These are phyloP conservation scores for Monosporascus sp. DNA, from an alignment of 2,329 filamentous ascomycete genomes.

Conservation along the genomic window DNA sequence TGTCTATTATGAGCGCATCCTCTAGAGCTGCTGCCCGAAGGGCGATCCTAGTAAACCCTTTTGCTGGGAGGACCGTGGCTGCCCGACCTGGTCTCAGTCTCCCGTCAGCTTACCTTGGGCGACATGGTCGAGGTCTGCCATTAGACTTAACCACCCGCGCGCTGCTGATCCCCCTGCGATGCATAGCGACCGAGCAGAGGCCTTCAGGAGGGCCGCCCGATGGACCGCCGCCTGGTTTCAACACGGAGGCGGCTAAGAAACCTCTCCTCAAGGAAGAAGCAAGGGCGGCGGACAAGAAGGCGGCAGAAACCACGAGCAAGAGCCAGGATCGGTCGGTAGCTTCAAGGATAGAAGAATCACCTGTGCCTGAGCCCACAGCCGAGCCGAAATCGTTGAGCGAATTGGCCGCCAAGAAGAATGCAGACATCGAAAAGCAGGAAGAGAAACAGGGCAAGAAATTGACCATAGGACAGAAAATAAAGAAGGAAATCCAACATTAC, in stretches of 20 bases:
- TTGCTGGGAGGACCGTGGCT: constrained; percentile 40
- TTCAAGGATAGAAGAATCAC: constrained; percentile 19
- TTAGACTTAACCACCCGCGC: constrained; percentile 46
- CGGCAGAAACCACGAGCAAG: constrained; percentile 26
- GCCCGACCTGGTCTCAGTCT: constrained; percentile 40
- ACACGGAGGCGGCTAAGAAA: constrained; percentile 83
- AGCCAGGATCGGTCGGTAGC: constrained; percentile 18
- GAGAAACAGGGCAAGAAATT: constrained; percentile 78
- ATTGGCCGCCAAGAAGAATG: constrained; percentile 59
- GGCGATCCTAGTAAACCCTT: constrained; percentile 48
- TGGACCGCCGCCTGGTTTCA: constrained; percentile 83
- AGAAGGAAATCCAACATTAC: constrained; percentile 90
- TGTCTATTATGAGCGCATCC: constrained; percentile 47
- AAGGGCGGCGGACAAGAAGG: constrained; percentile 28
- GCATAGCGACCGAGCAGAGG: constrained; percentile 50
- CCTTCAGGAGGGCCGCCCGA: constrained; percentile 47
- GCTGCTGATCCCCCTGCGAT: constrained; percentile 51
- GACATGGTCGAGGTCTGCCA: constrained; percentile 40
- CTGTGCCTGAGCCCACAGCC: constrained; percentile 26
- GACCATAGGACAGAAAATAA: constrained; percentile 86
- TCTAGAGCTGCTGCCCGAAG: constrained; percentile 49
- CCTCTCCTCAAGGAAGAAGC: constrained; percentile 57
- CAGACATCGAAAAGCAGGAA: constrained; percentile 56
- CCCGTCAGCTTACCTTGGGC: constrained; percentile 40
- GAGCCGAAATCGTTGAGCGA: constrained; percentile 49